Base-by-base conservation (phyloP, 805 yeast species). In the Wickerhamiella dianesei region DNA sequence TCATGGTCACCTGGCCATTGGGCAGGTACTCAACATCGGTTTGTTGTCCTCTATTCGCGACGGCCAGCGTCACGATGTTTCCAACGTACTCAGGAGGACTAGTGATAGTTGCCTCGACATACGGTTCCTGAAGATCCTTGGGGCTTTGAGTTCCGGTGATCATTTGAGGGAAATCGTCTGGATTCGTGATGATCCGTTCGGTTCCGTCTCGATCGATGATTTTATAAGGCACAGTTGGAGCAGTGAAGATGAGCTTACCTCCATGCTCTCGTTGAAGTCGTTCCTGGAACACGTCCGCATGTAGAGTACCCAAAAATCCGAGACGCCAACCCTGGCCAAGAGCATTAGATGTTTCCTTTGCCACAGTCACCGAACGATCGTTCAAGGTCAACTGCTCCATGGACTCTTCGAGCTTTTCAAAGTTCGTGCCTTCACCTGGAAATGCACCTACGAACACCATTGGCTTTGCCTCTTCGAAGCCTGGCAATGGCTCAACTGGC, bases 401-500 rank as follows among this genome's bases (percentile, higher is more conserved):
- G 61, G 87, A 81, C 56, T 92, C 97, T 59, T 92, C 94, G 69
- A 89, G 72, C 21, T 75, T 80, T 50, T 83, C 82, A 62, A 89
- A 89, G 57, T 89, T 95, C 0, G 81, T 74, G 3, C 95, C 95
- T 58, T 89, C 95, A 0, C 96, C 92, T 0, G 98, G 97, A 56
- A 86, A 89, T 0, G 97, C 98, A 13, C 97, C 97, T 43, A 89
- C 94, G 62, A 89, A 92, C 6, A 89, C 97, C 97, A 92, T 92
- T 1, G 97, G 96, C 63, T 92, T 88, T 1, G 94, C 88, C 57
- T 86, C 96, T 64, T 88, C 96, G 62, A 89, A 92, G 1, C 97
- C 97, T 1, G 94, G 95, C 21, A 89, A 69, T 1, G 96, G 80
- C 52, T 79, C 84, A 2, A 82, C 78, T 3, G 47, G 49, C 32